Evolutionary conservation across 1,139 yeast genomes (phyloP), one percentile per base, ranked within the genome.

Genomic region (Yamadazyma siamensis): DNA sequence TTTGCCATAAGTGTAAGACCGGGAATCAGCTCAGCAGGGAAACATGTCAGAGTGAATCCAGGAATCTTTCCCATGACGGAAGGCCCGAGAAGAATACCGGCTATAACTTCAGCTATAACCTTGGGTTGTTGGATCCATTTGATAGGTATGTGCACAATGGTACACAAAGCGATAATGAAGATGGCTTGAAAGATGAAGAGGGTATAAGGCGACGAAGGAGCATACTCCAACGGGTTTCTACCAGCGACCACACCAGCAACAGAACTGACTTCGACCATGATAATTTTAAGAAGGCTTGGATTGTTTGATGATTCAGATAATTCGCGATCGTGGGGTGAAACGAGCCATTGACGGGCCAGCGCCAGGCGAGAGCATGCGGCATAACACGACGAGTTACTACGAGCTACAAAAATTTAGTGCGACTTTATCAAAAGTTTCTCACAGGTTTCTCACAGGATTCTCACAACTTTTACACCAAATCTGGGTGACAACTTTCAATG

Each of bases 61-160:
- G 87, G 87, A 22, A 81, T 73, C 31, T 70, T 75, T 3, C 91
- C 94, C 60, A 84, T 56, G 1, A 74, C 89, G 1, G 76, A 56
- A 1, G 87, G 87, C 1, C 89, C 89, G 32, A 84, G 56, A 2
- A 83, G 45, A 28, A 84, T 78, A 13, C 94, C 94, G 1, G 86
- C 67, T 11, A 83, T 64, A 32, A 83, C 91, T 48, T 83, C 94
- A 5, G 88, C 84, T 33, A 83, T 81, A 25, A 83, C 94, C 34
- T 77, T 65, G 0, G 94, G 94, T 50, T 84, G 91, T 42, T 75
- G 76, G 25, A 83, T 49, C 38, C 55, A 66, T 8, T 76, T 63
- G 15, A 83, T 56, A 0, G 88, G 86, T 28, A 64, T 59, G 46
- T 81, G 79, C 5, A 83, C 46, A 4, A 76, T 18, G 32, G 77